phyloP scores from a whole-genome alignment of 352 stramenopile species.

The Pythium sp. region DNA sequence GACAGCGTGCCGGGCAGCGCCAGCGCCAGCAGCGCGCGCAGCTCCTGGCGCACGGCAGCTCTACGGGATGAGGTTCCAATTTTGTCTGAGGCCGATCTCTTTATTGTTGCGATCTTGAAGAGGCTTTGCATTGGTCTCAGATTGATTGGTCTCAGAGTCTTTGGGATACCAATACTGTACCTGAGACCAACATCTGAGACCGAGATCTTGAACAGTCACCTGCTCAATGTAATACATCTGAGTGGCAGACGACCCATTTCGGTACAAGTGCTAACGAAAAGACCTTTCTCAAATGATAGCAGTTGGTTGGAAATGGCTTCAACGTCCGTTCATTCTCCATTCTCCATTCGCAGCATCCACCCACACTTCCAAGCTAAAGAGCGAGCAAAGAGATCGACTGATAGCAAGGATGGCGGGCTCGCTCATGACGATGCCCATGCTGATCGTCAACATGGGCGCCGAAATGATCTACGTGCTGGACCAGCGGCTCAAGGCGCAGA shows the following conservation, averaged over 20 bases:
- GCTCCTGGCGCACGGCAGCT: conserved; percentile 16
- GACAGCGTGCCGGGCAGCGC: conserved; percentile 21
- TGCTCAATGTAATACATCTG: not conserved
- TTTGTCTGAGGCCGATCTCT: too few relatives aligned
- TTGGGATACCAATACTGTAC: too few relatives aligned
- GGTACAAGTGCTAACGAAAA: not conserved
- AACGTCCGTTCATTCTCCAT: not conserved
- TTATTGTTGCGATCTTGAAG: too few relatives aligned
- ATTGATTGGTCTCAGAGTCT: too few relatives aligned
- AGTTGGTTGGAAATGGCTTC: not conserved
- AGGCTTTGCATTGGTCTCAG: too few relatives aligned
- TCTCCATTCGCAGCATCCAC: too few relatives aligned
- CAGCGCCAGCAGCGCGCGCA: conserved; percentile 44
- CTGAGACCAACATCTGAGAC: too few relatives aligned
- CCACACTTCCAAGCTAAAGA: too few relatives aligned
- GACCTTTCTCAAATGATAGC: not conserved
- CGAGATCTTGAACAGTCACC: not conserved
- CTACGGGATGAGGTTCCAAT: too few relatives aligned
- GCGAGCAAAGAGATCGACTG: too few relatives aligned
- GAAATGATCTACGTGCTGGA: conserved; percentile 95
- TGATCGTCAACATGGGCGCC: conserved; percentile 93
- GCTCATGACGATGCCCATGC: conserved; percentile 89
- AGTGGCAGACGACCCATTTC: not conserved
- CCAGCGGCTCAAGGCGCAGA: conserved; percentile 90
- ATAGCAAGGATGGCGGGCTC: conserved; percentile 26